A percentile compares a stretch with the other conserved stretches of the same genome.
phyloP scores from a whole-genome alignment of 495 filamentous ascomycete genomes.

The Tuber borchii region DNA sequence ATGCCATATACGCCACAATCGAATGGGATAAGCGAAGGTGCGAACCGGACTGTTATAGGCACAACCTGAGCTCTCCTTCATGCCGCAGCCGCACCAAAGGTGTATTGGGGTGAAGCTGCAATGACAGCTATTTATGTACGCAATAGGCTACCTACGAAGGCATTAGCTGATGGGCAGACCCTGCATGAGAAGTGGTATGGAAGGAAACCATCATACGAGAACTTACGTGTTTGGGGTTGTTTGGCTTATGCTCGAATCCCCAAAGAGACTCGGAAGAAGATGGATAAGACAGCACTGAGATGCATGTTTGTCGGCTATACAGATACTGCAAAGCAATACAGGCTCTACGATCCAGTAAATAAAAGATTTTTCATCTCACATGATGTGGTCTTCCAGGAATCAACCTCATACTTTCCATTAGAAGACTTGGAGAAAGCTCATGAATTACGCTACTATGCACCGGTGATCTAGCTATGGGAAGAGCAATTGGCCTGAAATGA shows the following conservation, averaged over 20 bases:
- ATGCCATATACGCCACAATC: background rate
- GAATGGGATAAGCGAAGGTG: background rate
- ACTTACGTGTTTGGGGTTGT: slow-evolving; percentile 7
- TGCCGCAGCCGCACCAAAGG: background rate
- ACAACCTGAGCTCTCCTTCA: background rate
- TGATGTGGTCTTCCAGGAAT: slow-evolving; percentile 13
- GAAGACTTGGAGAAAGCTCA: background rate
- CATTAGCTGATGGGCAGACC: background rate
- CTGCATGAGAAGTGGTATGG: background rate
- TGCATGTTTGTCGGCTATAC: slow-evolving; percentile 8
- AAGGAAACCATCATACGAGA: background rate
- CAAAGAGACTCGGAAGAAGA: background rate
- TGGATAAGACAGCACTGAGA: background rate
- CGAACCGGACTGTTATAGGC: background rate
- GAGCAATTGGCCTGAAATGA: background rate
- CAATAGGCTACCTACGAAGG: background rate
- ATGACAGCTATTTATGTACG: background rate
- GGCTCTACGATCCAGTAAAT: slow-evolving; percentile 6
- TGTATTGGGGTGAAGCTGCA: background rate
- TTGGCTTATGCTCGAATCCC: slow-evolving; percentile 11
- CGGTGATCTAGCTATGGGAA: background rate
- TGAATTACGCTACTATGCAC: background rate
- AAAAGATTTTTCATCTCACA: background rate
- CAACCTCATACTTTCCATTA: background rate
- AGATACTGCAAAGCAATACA: background rate